These are phyloP conservation scores for Stephanodiscus triporus DNA, from an alignment of 108 stramenopile genomes.

Conservation along the genomic window DNA sequence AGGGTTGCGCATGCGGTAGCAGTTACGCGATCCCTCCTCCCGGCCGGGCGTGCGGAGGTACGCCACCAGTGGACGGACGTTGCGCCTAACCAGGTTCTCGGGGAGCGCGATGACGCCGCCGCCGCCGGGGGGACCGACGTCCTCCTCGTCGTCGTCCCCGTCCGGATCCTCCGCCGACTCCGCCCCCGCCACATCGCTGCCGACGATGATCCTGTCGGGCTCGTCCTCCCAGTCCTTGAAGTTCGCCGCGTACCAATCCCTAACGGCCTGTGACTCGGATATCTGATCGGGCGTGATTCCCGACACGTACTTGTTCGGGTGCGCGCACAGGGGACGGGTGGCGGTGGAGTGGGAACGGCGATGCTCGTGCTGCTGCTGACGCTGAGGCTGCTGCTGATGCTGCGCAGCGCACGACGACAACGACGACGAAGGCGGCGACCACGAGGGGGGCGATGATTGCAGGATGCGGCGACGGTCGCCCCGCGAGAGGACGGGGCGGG, in stretches of 20 bases:
- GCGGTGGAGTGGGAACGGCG: background rate
- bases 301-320: slow-evolving; percentile 34
- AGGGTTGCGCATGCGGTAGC: slow-evolving; percentile 43
- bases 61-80: slow-evolving; percentile 54
- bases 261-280: slow-evolving; percentile 24
- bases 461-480: background rate
- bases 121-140: background rate
- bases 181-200: slow-evolving; percentile 5
- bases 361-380: background rate
- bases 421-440: background rate
- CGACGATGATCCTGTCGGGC: slow-evolving; percentile 15
- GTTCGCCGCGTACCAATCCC: slow-evolving; percentile 41
- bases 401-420: background rate
- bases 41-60: slow-evolving; percentile 44
- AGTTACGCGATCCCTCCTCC: slow-evolving; percentile 51
- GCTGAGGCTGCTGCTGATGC: background rate
- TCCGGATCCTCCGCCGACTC: slow-evolving; percentile 7
- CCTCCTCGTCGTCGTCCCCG: slow-evolving; percentile 1
- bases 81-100: slow-evolving; percentile 22
- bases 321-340: slow-evolving; percentile 19
- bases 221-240: slow-evolving; percentile 24
- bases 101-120: slow-evolving; percentile 18
- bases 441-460: background rate
- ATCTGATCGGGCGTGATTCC: slow-evolving; percentile 51
- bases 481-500: background rate